These are phyloP conservation scores for Cladosporium sp. DNA, from an alignment of 2,329 filamentous ascomycete genomes.

Conservation along the genomic window DNA sequence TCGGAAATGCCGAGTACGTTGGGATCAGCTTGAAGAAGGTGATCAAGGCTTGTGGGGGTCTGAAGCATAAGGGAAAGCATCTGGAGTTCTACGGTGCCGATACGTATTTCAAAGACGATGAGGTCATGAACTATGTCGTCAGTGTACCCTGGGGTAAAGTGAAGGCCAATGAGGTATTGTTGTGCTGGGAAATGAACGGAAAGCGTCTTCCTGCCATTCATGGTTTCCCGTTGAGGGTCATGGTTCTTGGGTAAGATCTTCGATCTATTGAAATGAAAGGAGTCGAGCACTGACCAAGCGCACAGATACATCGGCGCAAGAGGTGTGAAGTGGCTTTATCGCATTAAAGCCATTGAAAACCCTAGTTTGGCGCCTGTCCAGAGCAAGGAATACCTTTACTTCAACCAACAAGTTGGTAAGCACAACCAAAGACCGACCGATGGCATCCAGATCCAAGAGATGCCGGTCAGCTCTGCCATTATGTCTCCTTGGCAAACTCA, in stretches of 20 bases:
- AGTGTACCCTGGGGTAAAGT: conserved; percentile 66
- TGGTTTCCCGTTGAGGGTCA: conserved; percentile 58
- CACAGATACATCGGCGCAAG: conserved; percentile 58
- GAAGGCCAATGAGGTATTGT: conserved; percentile 62
- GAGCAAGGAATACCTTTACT: conserved; percentile 64
- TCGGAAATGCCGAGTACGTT: conserved; percentile 58
- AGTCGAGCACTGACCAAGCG: too few relatives aligned
- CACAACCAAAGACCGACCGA: conserved; percentile 54
- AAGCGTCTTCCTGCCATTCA: conserved; percentile 61
- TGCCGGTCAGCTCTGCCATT: conserved; percentile 65
- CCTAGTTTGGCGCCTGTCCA: conserved; percentile 60
- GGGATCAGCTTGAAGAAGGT: conserved; percentile 65
- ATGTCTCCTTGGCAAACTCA: conserved; percentile 60
- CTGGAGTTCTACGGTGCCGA: conserved; percentile 67
- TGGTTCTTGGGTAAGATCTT: conserved; percentile 45
- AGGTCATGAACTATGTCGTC: conserved; percentile 64
- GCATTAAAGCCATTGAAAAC: conserved; percentile 56
- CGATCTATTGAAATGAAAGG: too few relatives aligned
- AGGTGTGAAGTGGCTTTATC: conserved; percentile 60
- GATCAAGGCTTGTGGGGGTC: conserved; percentile 65
- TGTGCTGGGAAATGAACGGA: conserved; percentile 70
- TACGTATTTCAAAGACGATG: conserved; percentile 66
- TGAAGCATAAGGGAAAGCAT: conserved; percentile 46
- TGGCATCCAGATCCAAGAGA: conserved; percentile 66
- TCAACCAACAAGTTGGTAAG: conserved; percentile 64